Conservation (phyloP, 2,329 filamentous ascomycete genomes). For the Mariannaea elegans region DNA sequence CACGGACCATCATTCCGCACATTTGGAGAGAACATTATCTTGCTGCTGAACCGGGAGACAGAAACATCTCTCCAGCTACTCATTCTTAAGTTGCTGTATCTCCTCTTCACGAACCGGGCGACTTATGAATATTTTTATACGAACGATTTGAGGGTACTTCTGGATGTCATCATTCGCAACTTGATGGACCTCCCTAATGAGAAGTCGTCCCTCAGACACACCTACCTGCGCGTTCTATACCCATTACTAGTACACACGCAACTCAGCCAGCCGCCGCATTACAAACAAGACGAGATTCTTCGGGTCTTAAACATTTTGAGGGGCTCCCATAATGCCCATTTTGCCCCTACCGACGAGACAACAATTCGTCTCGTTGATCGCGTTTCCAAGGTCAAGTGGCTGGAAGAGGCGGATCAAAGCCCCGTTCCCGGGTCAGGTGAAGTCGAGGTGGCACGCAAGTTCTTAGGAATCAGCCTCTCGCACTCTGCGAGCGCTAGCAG, state of each 20-base stretch:
- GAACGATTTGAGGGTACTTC: conserved; percentile 91
- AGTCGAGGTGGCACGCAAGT: conserved; percentile 62
- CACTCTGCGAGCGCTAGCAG: conserved; percentile 73
- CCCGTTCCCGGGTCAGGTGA: conserved; percentile 43
- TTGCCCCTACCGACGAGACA: conserved; percentile 82
- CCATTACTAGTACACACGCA: conserved; percentile 93
- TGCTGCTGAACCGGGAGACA: conserved; percentile 92
- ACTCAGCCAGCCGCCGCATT: conserved; percentile 84
- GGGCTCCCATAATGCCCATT: conserved; percentile 74
- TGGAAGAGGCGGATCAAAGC: conserved; percentile 52
- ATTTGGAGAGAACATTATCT: conserved; percentile 96
- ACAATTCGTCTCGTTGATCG: conserved; percentile 79
- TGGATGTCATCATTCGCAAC: conserved; percentile 96
- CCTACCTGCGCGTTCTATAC: conserved; percentile 91
- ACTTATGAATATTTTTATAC: conserved; percentile 99
- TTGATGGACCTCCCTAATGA: conserved; percentile 95
- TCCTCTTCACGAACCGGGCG: conserved; percentile 89
- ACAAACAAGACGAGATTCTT: conserved; percentile 87
- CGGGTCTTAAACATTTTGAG: conserved; percentile 77
- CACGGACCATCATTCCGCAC: conserved; percentile 86
- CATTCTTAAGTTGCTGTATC: conserved; percentile 95
- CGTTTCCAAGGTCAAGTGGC: conserved; percentile 77
- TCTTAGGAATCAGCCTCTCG: conserved; percentile 77
- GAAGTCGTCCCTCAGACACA: conserved; percentile 80
- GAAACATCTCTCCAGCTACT: conserved; percentile 94